These are phyloP conservation scores for Harrya chromipes DNA, from an alignment of 768 basidiomycete species.

Conservation along the genomic window DNA sequence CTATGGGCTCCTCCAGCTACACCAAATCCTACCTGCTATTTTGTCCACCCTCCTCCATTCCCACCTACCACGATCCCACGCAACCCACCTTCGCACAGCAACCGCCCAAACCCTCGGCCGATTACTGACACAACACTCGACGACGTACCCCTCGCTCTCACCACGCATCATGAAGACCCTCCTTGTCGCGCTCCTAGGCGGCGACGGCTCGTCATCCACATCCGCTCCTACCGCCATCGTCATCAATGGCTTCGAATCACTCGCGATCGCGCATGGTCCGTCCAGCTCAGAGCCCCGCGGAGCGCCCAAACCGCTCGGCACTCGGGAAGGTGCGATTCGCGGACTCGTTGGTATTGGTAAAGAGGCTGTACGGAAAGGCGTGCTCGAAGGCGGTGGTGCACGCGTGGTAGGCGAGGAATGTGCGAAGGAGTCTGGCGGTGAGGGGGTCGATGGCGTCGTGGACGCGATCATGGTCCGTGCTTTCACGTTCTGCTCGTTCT, in stretches of 20 bases:
- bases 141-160: constrained; percentile 85
- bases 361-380: constrained; percentile 78
- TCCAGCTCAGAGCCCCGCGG: constrained; percentile 41
- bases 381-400: constrained; percentile 79
- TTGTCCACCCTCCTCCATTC: constrained; percentile 90
- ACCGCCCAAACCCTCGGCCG: constrained; percentile 84
- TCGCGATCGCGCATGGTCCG: constrained; percentile 17
- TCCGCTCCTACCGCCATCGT: constrained; percentile 11
- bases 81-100: constrained; percentile 68
- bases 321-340: constrained; percentile 86
- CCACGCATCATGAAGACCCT: constrained; percentile 94
- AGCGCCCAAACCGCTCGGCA: constrained; percentile 65
- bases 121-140: constrained; percentile 75
- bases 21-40: constrained; percentile 92
- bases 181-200: constrained; percentile 70
- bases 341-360: constrained; percentile 83
- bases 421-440: constrained; percentile 20
- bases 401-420: constrained; percentile 71
- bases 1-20: constrained; percentile 54
- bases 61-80: constrained; percentile 68
- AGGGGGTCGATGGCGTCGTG: constrained; percentile 46
- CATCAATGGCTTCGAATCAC: constrained; percentile 29
- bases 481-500: neutral
- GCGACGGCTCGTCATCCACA: constrained; percentile 9
- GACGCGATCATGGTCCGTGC: constrained; percentile 58